Evolutionary conservation across 176 grass and related monocot species (phyloP).

Genomic region (Carex pumila): DNA sequence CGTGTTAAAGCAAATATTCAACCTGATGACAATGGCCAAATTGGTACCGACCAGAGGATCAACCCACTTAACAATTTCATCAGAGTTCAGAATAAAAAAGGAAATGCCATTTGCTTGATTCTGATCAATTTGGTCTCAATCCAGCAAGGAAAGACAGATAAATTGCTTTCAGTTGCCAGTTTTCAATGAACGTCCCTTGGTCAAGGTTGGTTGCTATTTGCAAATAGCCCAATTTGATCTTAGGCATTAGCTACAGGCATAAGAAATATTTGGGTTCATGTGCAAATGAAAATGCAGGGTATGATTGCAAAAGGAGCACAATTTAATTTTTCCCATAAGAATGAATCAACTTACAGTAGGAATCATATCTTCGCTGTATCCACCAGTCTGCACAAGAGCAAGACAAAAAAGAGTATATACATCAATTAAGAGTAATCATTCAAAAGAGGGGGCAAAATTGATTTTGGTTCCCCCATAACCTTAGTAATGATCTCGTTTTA

Average conservation of each 20-base stretch:
- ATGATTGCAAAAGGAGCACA: not conserved
- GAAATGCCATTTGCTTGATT: not conserved
- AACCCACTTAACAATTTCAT: not conserved
- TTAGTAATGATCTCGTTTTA: not conserved
- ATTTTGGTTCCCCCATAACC: not conserved
- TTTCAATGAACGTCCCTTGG: not conserved
- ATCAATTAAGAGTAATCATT: not conserved
- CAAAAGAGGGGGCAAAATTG: not conserved
- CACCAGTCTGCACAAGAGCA: conserved; percentile 22
- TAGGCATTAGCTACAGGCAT: not conserved
- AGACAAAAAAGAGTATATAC: not conserved
- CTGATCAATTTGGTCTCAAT: not conserved
- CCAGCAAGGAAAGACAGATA: not conserved
- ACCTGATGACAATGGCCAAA: not conserved
- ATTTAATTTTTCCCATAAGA: not conserved
- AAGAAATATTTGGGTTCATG: not conserved
- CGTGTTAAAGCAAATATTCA: not conserved
- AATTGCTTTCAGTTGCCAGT: not conserved
- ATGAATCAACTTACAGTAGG: conserved; percentile 15
- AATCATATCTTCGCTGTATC: conserved; percentile 27
- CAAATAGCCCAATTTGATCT: not conserved
- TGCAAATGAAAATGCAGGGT: not conserved
- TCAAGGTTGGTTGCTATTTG: not conserved
- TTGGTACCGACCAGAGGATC: not conserved
- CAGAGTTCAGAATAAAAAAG: not conserved